Base-by-base conservation (phyloP, 169 alveolate species). In the Hepatocystis sp. region DNA sequence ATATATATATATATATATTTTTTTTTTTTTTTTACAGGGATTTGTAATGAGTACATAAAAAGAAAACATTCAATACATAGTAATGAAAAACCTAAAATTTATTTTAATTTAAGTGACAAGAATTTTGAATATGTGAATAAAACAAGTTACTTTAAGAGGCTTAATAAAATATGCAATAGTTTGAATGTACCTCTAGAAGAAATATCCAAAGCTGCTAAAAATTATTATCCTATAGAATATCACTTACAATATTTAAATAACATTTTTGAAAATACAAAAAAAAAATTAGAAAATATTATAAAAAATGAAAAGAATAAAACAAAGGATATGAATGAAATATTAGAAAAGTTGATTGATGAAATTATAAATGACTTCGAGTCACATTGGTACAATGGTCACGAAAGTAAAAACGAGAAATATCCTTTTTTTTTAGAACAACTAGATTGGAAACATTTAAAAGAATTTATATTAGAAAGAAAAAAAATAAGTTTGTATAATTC, bases 41-140 rank as follows among this genome's bases (percentile, higher is more conserved):
- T 71, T 5, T 71, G 78, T 53, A 71, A 71, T 44, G 86, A 71
- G 17, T 71, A 71, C 23, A 58, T 71, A 13, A 71, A 71, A 25
- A 44, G 52, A 40, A 71, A 71, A 42, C 27, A 17, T 10, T 19
- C 27, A 11, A 28, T 27, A 34, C 30, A 55, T 25, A 42, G 58
- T 58, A n/a, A 71, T 28, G 53, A 44, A 27, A 49, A 27, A n/a
- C 55, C n/a, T 8, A 42, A 71, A 10, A 71, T 71, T 30, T 71
- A 71, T 25, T 71, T 71, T 40, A 17, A 71, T 39, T 47, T 71
- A 39, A 56, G 42, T 2, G 76, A 71, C 17, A 46, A 71, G 17
- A 71, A 71, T 23, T 71, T 71, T 28, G 86, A 71, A 58, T 5
- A 21, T 42, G 19, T 71, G 15, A 53, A 71, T 58, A 71, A 25